Evolutionary conservation across 2,329 filamentous ascomycete genomes (phyloP).

Genomic region (Colletotrichum liaoningense): DNA sequence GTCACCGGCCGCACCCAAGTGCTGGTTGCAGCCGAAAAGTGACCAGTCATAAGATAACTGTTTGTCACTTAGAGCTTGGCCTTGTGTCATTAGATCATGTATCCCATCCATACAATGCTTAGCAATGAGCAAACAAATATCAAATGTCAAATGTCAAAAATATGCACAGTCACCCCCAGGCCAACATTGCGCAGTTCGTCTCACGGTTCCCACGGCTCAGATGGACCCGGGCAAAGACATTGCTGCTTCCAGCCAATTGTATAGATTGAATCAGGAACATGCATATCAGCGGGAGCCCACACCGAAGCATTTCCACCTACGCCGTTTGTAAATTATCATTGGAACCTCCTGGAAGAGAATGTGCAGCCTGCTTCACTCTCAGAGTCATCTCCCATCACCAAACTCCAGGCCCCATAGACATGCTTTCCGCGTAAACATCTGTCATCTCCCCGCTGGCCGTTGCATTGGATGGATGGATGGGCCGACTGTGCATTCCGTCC

Average conservation of each 20-base stretch:
- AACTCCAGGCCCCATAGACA: background rate
- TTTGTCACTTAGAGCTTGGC: conserved; percentile 22
- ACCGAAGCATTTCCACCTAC: background rate
- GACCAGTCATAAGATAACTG: conserved; percentile 21
- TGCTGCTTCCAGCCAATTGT: background rate
- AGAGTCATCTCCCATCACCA: background rate
- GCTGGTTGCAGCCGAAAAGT: background rate
- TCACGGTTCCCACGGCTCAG: background rate
- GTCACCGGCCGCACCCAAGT: background rate
- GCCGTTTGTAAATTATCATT: background rate
- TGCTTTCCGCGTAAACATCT: background rate
- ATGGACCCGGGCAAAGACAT: background rate
- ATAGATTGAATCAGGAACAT: background rate
- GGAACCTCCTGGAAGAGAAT: background rate
- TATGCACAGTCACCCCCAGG: background rate
- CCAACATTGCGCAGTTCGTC: background rate
- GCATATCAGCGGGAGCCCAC: background rate
- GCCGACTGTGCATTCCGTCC: background rate
- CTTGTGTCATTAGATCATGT: conserved; percentile 17
- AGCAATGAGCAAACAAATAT: conserved; percentile 8
- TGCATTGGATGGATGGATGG: background rate
- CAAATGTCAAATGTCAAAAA: conserved; percentile 2
- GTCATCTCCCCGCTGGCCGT: conserved; percentile 6
- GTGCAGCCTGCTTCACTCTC: background rate
- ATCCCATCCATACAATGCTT: background rate